phyloP scores from a whole-genome alignment of 352 stramenopile genomes.

The Pythium aquatile region DNA sequence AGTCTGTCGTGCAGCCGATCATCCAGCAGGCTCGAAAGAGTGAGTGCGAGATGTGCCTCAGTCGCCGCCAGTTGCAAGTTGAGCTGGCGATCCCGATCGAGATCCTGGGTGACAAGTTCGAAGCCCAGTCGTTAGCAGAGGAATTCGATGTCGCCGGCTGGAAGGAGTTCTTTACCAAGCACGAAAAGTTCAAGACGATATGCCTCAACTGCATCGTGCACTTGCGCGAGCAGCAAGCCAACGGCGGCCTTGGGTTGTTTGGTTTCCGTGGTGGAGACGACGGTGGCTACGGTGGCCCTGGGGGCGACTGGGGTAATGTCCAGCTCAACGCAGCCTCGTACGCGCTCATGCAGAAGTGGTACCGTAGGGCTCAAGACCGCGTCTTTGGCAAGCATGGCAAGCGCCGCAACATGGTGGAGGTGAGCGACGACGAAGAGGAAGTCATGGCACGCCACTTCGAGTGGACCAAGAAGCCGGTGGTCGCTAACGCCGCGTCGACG shows the following conservation, averaged over 20 bases:
- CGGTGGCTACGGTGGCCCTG: constrained; percentile 29
- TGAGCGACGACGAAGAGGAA: constrained; percentile 89
- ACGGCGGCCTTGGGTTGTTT: constrained; percentile 27
- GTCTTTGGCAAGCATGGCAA: constrained; percentile 79
- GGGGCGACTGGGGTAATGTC: constrained; percentile 51
- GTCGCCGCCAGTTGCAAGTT: constrained; percentile 92
- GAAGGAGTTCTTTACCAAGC: constrained; percentile 94
- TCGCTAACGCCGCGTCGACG: constrained; percentile 72
- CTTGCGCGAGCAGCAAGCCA: constrained; percentile 44
- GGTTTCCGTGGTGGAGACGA: constrained; percentile 13
- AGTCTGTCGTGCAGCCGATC: constrained; percentile 87
- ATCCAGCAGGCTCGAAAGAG: constrained; percentile 91
- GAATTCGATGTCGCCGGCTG: constrained; percentile 94
- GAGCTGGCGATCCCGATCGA: constrained; percentile 92
- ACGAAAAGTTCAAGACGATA: constrained; percentile 94
- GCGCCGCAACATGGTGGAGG: constrained; percentile 55
- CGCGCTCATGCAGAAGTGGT: constrained; percentile 92
- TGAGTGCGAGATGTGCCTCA: constrained; percentile 95
- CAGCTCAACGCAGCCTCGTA: constrained; percentile 83
- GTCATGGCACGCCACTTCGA: constrained; percentile 58
- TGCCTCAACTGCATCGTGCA: constrained; percentile 92
- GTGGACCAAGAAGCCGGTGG: constrained; percentile 76
- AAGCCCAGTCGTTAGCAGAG: constrained; percentile 77
- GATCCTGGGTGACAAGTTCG: constrained; percentile 92
- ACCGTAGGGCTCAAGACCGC: constrained; percentile 87